A percentile compares a stretch with the other conserved stretches of the same genome.
Evolutionary conservation across 352 stramenopile genomes (phyloP).

Genomic region (Globisporangium acanthophoron): DNA sequence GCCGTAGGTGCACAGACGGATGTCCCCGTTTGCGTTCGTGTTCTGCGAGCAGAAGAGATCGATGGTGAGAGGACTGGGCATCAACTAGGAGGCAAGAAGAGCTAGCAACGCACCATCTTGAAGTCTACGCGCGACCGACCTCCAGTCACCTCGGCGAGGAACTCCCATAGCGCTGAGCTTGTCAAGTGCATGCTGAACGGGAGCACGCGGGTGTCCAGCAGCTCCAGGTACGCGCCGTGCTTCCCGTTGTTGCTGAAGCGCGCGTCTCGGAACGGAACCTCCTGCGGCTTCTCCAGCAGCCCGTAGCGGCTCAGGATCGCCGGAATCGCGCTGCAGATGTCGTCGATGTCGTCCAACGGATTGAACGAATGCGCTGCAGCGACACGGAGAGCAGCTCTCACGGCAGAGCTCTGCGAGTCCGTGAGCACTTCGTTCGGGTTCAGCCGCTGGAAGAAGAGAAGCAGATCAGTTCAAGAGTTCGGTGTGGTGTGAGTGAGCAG

Average conservation of each 20-base stretch:
- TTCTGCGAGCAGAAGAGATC: not conserved
- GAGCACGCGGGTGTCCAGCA: constrained; percentile 8
- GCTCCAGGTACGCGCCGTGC: constrained; percentile 4
- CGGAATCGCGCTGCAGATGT: not conserved
- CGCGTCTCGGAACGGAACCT: constrained; percentile 4
- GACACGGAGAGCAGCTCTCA: too few species aligned
- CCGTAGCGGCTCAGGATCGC: constrained; percentile 2
- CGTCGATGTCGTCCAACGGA: constrained; percentile 1
- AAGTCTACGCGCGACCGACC: constrained; percentile 5
- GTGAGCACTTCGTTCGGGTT: constrained; percentile 9
- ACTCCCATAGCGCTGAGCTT: constrained; percentile 10
- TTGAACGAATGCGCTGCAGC: too few species aligned
- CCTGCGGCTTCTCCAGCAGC: not conserved
- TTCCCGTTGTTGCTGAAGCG: not conserved
- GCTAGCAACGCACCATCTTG: not conserved
- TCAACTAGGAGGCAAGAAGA: too few species aligned
- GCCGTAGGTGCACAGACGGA: constrained; percentile 8
- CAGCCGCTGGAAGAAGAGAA: not conserved
- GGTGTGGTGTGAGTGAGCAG: too few species aligned
- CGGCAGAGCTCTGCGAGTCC: constrained; percentile 7
- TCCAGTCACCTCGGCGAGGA: constrained; percentile 7
- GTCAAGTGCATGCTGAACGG: constrained; percentile 12
- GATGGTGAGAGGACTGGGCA: not conserved
- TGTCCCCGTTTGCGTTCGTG: constrained; percentile 14
- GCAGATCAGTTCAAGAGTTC: not conserved